A percentile compares a stretch with the other conserved stretches of the same genome.
Conservation (phyloP, 352 stramenopile species). For the Globisporangium spiculum region DNA sequence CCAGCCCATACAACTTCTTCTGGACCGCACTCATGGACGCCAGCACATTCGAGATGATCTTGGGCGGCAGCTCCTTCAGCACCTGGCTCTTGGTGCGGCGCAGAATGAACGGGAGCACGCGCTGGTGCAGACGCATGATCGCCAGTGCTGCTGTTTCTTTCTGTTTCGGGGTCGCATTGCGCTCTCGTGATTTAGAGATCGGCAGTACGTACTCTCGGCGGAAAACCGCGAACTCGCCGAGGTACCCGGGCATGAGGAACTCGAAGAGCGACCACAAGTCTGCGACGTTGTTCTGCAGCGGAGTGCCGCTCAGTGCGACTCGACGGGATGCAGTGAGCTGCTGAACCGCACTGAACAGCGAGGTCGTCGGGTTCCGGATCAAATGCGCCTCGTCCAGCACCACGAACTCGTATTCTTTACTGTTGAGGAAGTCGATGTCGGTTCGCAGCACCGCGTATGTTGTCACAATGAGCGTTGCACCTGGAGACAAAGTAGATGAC, state of each 20-base stretch:
- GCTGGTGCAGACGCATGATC: conserved; percentile 92
- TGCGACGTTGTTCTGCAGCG: conserved; percentile 96
- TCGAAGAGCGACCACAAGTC: conserved; percentile 98
- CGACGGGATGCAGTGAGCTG: conserved; percentile 82
- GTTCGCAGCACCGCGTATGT: conserved; percentile 89
- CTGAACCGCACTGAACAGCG: conserved; percentile 82
- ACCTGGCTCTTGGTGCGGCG: conserved; percentile 96
- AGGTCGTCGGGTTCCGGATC: conserved; percentile 93
- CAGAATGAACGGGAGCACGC: conserved; percentile 97
- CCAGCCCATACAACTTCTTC: conserved; percentile 71
- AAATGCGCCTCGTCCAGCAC: conserved; percentile 98
- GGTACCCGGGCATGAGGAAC: conserved; percentile 97
- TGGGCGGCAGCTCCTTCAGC: conserved; percentile 95
- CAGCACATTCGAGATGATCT: conserved; percentile 95
- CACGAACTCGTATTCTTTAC: conserved; percentile 73
- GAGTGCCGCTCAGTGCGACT: conserved; percentile 95
- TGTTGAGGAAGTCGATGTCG: conserved; percentile 70
- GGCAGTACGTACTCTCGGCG: conserved; percentile 60
- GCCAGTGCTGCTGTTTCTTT: conserved; percentile 80
- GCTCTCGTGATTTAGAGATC: conserved; percentile 53
- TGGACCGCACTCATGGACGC: conserved; percentile 89
- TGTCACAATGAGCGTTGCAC: conserved; percentile 48
- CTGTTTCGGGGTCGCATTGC: conserved; percentile 66
- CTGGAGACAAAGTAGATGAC: neutral
- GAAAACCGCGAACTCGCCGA: conserved; percentile 84